These are phyloP conservation scores for Claviceps maximensis DNA, from an alignment of 2,329 filamentous ascomycete genomes.

Conservation along the genomic window DNA sequence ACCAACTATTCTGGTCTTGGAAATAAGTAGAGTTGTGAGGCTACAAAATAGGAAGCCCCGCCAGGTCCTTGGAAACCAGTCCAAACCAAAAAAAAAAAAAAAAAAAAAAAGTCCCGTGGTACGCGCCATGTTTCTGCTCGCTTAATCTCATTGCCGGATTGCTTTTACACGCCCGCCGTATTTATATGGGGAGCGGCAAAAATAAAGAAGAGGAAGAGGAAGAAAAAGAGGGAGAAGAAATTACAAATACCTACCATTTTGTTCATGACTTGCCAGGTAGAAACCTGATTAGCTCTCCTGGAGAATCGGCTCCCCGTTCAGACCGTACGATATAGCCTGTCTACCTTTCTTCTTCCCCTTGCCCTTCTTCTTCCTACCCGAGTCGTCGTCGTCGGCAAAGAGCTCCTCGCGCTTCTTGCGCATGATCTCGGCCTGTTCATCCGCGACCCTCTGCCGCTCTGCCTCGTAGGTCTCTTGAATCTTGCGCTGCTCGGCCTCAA, in stretches of 20 bases:
- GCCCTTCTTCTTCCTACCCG: constrained; percentile 23
- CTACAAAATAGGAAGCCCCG: too few species aligned
- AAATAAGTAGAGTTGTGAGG: too few species aligned
- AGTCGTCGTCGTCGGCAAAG: constrained; percentile 27
- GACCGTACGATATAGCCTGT: constrained; percentile 21
- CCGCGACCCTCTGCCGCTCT: constrained; percentile 27
- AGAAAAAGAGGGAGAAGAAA: background rate
- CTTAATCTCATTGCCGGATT: too few species aligned
- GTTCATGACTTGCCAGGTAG: background rate
- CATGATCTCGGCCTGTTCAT: constrained; percentile 35
- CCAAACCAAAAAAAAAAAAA: too few species aligned
- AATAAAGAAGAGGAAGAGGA: background rate
- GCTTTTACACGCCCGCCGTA: too few species aligned
- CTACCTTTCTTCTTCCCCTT: constrained; percentile 19
- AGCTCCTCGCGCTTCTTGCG: constrained; percentile 35
- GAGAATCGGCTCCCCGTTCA: constrained; percentile 24
- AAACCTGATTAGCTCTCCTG: constrained; percentile 10
- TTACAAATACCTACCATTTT: too few species aligned
- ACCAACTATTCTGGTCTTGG: too few species aligned
- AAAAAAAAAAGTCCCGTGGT: too few species aligned
- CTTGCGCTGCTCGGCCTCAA: constrained; percentile 41
- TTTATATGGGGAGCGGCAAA: background rate
- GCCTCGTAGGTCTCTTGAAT: constrained; percentile 32
- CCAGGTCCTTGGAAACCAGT: too few species aligned
- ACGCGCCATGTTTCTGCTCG: too few species aligned